Base-by-base conservation (phyloP, 176 grass and related monocot genomes). In the Carex littledalei region DNA sequence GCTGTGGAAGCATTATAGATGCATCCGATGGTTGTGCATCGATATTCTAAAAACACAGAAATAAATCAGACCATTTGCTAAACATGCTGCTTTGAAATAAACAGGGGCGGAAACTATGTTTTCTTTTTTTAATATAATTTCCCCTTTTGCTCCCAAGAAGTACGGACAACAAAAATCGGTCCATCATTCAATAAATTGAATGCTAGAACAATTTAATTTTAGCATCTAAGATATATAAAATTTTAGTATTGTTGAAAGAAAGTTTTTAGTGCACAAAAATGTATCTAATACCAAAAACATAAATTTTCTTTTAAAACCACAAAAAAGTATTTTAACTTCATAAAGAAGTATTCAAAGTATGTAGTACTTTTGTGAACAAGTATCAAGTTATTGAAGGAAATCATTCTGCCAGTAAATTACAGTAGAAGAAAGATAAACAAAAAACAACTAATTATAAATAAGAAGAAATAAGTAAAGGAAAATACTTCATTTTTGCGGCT, bases 401-500 rank as follows among this genome's bases (percentile, higher is more conserved):
- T 32, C 4, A 57, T 34, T 56, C 74, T 4, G 74, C 74, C 56
- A 32, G 26, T 56, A 78, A 78, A 56, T 57, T 13, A 57, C 50
- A 57, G 14, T 31, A 78, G 57, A 24, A 78, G 13, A 82, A 64
- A 50, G 15, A 57, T 54, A 49, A 16, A 82, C 59, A 62, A 64
- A 22, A 14, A 41, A 1, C 31, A 47, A 16, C 34, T 60, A 43
- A 45, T 65, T 83, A 50, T 63, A 43, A 68, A 83, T 29, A 67
- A 22, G 1, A 81, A 64, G 35, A 64, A 21, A 78, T 20, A 54
- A 39, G 22, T 16, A 68, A 79, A 68, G 18, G 21, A 81, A 88
- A 39, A 16, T 86, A 98, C 96, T 85, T 98, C 93, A 93, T 94
- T 90, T 82, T 98, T 98, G 39, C 93, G 90, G 68, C 85, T 93